Base-by-base conservation (phyloP, 106 monocot genomes). In the Vanilla planifolia region DNA sequence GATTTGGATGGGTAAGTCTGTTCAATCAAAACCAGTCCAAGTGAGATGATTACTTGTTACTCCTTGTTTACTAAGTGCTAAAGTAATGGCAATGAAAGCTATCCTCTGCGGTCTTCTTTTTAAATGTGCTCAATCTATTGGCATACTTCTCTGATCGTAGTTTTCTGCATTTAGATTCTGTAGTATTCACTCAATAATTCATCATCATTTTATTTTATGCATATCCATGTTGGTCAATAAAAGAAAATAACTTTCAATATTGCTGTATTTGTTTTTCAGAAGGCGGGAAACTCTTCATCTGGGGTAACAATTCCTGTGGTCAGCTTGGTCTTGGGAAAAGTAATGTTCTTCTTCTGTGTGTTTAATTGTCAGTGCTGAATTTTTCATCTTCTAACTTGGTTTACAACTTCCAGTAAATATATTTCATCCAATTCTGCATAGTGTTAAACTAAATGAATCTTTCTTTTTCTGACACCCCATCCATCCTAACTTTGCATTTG, bases 321-420 rank as follows among this genome's bases (percentile, higher is more conserved):
- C 96, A 91, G 79, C 96, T 98, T 73, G 96, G 96, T 35, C 84
- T 98, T 59, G 96, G 96, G 73, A 91, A 71, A 79, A 82, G 96
- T 98, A 91, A 76, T 52, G 15, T 35, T 57, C 35, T 34, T 28
- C 32, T 51, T 53, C 30, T 7, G 30, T n/a, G n/a, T n/a, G n/a
- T n/a, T n/a, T n/a, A n/a, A n/a, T n/a, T n/a, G n/a, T n/a, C n/a
- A 28, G 33, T 57, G 13, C 10, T 14, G 28, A 35, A 11, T 19
- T 57, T 1, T 36, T 57, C 19, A 34, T 19, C 21, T 36, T 17
- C 28, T 57, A 8, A 34, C 35, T 34, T 5, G 13, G 9, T 19
- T 17, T 34, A 21, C 20, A 20, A 7, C n/a, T 7, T 36, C 35
- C 57, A 10, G 3, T 10, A 8, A 35, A 21, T 8, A 33, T 57